These are phyloP conservation scores for Mycena maculata DNA, from an alignment of 768 basidiomycete genomes.

Conservation along the genomic window DNA sequence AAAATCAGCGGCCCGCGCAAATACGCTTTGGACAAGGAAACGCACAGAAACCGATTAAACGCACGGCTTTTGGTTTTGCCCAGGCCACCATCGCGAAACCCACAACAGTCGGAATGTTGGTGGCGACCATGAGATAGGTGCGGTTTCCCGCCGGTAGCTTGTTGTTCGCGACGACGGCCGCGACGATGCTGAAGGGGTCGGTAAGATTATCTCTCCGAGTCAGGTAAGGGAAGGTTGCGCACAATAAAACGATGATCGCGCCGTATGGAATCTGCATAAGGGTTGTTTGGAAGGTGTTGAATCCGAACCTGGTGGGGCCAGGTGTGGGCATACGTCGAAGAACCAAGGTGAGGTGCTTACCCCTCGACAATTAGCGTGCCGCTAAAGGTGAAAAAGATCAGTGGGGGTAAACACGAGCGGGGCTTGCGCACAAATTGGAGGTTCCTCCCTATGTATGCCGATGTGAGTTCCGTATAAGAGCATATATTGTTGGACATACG, in stretches of 20 bases:
- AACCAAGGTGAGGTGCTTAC: constrained; percentile 1
- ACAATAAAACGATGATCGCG: constrained; percentile 37
- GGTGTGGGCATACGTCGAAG: not conserved
- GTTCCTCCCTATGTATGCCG: constrained; percentile 37
- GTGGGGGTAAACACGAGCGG: not conserved
- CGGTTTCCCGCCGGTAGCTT: constrained; percentile 38
- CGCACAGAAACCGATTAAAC: constrained; percentile 39
- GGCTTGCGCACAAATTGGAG: constrained; percentile 39
- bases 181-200: constrained; percentile 30
- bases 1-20: not conserved
- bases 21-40: not conserved
- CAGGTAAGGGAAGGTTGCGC: not conserved
- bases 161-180: constrained; percentile 34
- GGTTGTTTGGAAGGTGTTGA: constrained; percentile 42
- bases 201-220: no score
- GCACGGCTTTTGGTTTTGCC: constrained; percentile 35
- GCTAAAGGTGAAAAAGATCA: constrained; percentile 14
- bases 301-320: constrained; percentile 40
- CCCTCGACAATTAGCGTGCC: constrained; percentile 42
- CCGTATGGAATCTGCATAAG: constrained; percentile 43
- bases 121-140: constrained; percentile 40
- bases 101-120: constrained; percentile 39
- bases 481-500: constrained; percentile 10
- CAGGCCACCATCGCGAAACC: constrained; percentile 44
- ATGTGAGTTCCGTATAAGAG: not conserved